phyloP scores from a whole-genome alignment of 176 grass and related monocot genomes.

The Lolium multiflorum region DNA sequence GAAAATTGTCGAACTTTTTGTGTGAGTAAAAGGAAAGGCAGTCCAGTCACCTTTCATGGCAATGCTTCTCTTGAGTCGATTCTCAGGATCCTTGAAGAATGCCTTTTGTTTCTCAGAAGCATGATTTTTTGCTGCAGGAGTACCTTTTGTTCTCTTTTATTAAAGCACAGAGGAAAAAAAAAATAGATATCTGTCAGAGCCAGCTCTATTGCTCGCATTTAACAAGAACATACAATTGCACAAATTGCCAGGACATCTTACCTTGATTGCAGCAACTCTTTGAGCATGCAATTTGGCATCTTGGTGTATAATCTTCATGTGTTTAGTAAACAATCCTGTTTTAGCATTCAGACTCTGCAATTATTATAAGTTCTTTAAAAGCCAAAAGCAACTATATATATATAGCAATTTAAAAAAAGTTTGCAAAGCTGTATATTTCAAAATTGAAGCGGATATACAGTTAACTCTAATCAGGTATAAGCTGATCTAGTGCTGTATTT shows the following conservation, averaged over 20 bases:
- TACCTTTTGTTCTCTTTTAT: constrained; percentile 80
- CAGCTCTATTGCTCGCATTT: constrained; percentile 34
- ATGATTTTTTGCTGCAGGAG: constrained; percentile 73
- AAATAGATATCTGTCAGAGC: not conserved
- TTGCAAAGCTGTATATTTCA: not conserved
- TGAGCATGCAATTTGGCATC: constrained; percentile 80
- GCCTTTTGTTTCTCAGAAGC: constrained; percentile 76
- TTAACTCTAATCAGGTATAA: not conserved
- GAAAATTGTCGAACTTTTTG: not conserved
- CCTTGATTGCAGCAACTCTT: constrained; percentile 92
- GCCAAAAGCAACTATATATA: constrained; percentile 17
- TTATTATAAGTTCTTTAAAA: constrained; percentile 68
- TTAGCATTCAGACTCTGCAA: constrained; percentile 99
- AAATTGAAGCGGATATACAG: not conserved
- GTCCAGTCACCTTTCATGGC: constrained; percentile 76
- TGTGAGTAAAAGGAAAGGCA: constrained; percentile 3
- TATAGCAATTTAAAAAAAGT: not conserved
- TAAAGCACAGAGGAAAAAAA: not conserved
- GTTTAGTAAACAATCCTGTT: constrained; percentile 96
- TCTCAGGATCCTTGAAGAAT: constrained; percentile 80
- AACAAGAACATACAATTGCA: constrained; percentile 20
- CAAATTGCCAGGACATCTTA: constrained; percentile 37
- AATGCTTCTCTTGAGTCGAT: constrained; percentile 86
- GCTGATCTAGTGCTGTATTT: not conserved
- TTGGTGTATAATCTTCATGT: constrained; percentile 89